phyloP scores from a whole-genome alignment of 441 rosid genomes.

The Mallotus repandus region DNA sequence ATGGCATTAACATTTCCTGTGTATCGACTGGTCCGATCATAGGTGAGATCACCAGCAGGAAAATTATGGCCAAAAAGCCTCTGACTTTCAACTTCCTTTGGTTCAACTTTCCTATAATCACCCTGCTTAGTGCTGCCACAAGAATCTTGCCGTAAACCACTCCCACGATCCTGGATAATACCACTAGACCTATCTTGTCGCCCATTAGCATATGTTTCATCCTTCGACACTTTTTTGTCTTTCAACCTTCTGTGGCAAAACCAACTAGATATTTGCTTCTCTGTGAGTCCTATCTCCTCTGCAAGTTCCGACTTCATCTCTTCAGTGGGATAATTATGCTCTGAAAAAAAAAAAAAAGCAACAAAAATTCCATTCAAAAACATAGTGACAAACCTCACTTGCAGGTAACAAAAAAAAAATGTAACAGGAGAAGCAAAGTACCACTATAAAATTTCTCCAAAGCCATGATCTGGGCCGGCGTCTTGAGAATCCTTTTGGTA shows the following conservation, averaged over 20 bases:
- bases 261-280: constrained; percentile 95
- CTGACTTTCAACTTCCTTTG: constrained; percentile 81
- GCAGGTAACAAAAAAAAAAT: constrained; percentile 16
- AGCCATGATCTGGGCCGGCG: constrained; percentile 67
- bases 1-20: constrained; percentile 43
- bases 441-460: constrained; percentile 77
- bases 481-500: constrained; percentile 63
- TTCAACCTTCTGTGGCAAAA: constrained; percentile 95
- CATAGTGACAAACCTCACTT: constrained; percentile 11
- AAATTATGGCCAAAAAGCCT: constrained; percentile 49
- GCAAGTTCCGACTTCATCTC: constrained; percentile 76
- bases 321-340: constrained; percentile 75
- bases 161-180: constrained; percentile 77
- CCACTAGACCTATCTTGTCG: constrained; percentile 78
- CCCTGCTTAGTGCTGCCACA: constrained; percentile 88
- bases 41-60: constrained; percentile 38
- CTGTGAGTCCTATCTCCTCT: constrained; percentile 67
- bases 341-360: constrained; percentile 28
- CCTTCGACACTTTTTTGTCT: constrained; percentile 64
- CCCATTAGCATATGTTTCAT: constrained; percentile 52
- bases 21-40: constrained; percentile 38
- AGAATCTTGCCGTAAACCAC: constrained; percentile 82
- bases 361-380: constrained; percentile 24
- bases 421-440: constrained; percentile 28
- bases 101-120: constrained; percentile 53